Percentiles rank a stretch among this genome's conserved stretches.
Evolutionary conservation across 2,329 filamentous ascomycete genomes (phyloP).

Genomic region (Chaetomium sp.): DNA sequence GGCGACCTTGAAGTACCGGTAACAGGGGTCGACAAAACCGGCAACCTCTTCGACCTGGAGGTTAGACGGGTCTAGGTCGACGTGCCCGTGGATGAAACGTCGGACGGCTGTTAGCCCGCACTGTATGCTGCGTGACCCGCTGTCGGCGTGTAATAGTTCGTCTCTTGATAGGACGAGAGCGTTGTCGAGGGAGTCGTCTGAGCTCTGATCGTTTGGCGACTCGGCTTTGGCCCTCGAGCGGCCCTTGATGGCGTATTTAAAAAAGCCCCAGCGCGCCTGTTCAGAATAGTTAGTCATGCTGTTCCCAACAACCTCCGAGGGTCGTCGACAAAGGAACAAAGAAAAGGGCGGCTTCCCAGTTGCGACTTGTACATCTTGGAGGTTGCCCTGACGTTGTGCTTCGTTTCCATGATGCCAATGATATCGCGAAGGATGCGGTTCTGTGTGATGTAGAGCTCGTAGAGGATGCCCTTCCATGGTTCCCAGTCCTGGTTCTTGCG

Average conservation of each 20-base stretch:
- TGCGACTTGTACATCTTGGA: slow-evolving; percentile 38
- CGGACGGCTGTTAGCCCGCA: slow-evolving; percentile 31
- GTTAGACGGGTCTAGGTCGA: slow-evolving; percentile 29
- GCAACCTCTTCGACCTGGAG: slow-evolving; percentile 30
- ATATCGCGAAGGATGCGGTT: slow-evolving; percentile 35
- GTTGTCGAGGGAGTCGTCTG: slow-evolving; percentile 21
- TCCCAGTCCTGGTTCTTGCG: slow-evolving; percentile 35
- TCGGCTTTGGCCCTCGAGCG: slow-evolving; percentile 25
- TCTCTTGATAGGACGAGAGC: slow-evolving; percentile 14
- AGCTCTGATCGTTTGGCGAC: slow-evolving; percentile 13
- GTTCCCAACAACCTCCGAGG: background rate
- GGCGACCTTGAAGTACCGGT: slow-evolving; percentile 35
- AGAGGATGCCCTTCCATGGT: slow-evolving; percentile 32
- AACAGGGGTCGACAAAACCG: slow-evolving; percentile 33
- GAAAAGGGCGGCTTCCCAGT: slow-evolving; percentile 18
- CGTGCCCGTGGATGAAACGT: slow-evolving; percentile 31
- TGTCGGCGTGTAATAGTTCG: slow-evolving; percentile 24
- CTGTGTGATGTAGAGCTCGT: slow-evolving; percentile 35
- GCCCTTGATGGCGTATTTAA: slow-evolving; percentile 35
- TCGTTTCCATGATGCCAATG: slow-evolving; percentile 34
- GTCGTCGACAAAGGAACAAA: background rate
- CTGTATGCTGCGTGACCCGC: slow-evolving; percentile 28
- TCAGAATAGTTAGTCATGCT: background rate
- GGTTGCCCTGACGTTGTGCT: slow-evolving; percentile 34
- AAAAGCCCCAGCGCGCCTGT: slow-evolving; percentile 33